A percentile compares a stretch with the other conserved stretches of the same genome.
These are phyloP conservation scores for Hylodesmum podocarpum DNA, from an alignment of 306 rosid species.

Conservation along the genomic window DNA sequence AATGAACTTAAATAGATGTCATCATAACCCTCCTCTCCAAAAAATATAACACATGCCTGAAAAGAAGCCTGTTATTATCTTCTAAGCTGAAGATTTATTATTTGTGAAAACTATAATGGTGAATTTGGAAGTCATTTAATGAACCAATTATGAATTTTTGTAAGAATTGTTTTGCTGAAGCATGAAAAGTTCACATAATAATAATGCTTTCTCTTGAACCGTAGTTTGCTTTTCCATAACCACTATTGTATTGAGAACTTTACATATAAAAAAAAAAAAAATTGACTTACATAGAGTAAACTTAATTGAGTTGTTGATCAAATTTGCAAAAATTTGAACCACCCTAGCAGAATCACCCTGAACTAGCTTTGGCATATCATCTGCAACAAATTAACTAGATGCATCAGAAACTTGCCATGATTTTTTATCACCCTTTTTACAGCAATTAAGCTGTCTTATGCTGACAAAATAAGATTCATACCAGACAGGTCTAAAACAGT, in stretches of 20 bases:
- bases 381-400: conserved; percentile 41
- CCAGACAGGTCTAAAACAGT: conserved; percentile 91
- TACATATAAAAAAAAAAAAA: neutral
- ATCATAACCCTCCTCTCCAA: neutral
- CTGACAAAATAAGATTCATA: conserved; percentile 35
- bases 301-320: conserved; percentile 95
- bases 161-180: neutral
- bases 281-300: conserved; percentile 79
- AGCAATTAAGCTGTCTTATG: conserved; percentile 4
- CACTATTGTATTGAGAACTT: neutral
- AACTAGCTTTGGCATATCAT: conserved; percentile 89
- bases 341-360: conserved; percentile 97
- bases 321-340: conserved; percentile 93
- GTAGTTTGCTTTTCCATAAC: neutral
- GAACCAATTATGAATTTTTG: neutral
- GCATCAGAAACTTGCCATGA: conserved; percentile 9
- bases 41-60: neutral
- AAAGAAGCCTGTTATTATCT: neutral
- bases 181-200: neutral
- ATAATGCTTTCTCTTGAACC: neutral
- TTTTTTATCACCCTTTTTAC: neutral
- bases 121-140: neutral
- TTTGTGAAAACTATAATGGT: neutral
- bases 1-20: neutral
- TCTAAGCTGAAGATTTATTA: neutral